Percentiles rank a stretch among this genome's conserved stretches.
Conservation (phyloP, 2,329 filamentous ascomycete genomes). For the Pyrenochaeta sp. region DNA sequence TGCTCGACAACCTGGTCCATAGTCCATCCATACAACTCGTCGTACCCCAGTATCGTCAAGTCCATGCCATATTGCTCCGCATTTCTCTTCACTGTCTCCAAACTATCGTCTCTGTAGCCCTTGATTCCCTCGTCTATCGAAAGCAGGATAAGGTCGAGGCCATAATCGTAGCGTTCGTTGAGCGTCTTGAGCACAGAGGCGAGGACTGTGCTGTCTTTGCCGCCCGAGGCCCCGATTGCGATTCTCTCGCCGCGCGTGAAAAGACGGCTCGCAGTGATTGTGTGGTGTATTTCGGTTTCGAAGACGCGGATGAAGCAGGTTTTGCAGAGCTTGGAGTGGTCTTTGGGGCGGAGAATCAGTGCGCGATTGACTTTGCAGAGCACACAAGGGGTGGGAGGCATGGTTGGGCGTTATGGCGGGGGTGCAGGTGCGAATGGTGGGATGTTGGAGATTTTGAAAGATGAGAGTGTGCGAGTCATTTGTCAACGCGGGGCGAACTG, state of each 20-base stretch:
- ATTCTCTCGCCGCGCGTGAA: constrained; percentile 85
- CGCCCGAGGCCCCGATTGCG: constrained; percentile 94
- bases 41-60: constrained; percentile 90
- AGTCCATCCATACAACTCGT: constrained; percentile 95
- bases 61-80: constrained; percentile 90
- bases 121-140: constrained; percentile 98
- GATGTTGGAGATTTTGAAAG: constrained; percentile 2
- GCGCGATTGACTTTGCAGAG: constrained; percentile 79
- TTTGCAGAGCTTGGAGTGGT: constrained; percentile 91
- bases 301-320: constrained; percentile 86
- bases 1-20: constrained; percentile 99
- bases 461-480: constrained; percentile 10
- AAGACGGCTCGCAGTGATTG: constrained; percentile 80
- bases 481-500: neutral
- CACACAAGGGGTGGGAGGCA: constrained; percentile 80
- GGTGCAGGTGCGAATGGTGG: constrained; percentile 3
- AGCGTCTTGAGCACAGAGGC: constrained; percentile 94
- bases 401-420: no score
- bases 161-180: constrained; percentile 88
- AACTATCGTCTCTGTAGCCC: constrained; percentile 92
- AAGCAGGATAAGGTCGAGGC: constrained; percentile 82
- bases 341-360: constrained; percentile 92
- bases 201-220: constrained; percentile 96
- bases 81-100: constrained; percentile 97
- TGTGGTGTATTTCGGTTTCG: constrained; percentile 92